These are phyloP conservation scores for Apophysomyces trapeziformis DNA, from an alignment of 371 early-diverging fungal genomes.

Conservation along the genomic window DNA sequence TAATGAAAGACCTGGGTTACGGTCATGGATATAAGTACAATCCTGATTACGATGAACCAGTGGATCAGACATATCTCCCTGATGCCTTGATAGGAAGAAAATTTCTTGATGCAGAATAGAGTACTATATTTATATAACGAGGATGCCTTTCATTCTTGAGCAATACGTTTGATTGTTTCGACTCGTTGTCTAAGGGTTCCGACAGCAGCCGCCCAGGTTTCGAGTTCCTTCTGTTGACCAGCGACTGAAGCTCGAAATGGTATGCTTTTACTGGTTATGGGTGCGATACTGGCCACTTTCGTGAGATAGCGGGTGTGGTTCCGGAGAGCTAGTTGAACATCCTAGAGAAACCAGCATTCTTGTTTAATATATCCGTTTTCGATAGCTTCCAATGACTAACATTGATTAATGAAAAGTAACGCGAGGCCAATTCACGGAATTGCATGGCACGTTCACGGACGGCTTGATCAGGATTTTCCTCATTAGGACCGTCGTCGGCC, in stretches of 20 bases:
- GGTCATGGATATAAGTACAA: conserved; percentile 83
- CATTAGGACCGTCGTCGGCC: conserved; percentile 37
- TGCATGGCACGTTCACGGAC: conserved; percentile 27
- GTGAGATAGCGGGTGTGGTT: conserved; percentile 42
- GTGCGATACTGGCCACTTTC: conserved; percentile 40
- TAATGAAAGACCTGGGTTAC: conserved; percentile 80
- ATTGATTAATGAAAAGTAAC: conserved; percentile 50
- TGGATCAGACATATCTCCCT: conserved; percentile 82
- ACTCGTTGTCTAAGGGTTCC: conserved; percentile 40
- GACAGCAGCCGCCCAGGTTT: conserved; percentile 47
- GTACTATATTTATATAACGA: not conserved
- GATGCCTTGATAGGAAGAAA: conserved; percentile 55
- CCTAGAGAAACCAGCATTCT: conserved; percentile 26
- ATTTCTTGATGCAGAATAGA: conserved; percentile 54
- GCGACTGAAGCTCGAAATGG: conserved; percentile 47
- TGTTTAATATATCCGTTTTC: too few relatives aligned
- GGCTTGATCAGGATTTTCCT: conserved; percentile 33
- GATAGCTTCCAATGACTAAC: conserved; percentile 18
- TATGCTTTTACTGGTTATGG: conserved; percentile 43
- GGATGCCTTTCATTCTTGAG: conserved; percentile 1
- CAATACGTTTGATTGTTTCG: conserved; percentile 35
- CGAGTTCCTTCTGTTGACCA: conserved; percentile 45
- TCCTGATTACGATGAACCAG: conserved; percentile 74
- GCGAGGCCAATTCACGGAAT: conserved; percentile 37
- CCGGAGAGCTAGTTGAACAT: conserved; percentile 46